Base-by-base conservation (phyloP, 345 rosid genomes). In the Populus deltoides region DNA sequence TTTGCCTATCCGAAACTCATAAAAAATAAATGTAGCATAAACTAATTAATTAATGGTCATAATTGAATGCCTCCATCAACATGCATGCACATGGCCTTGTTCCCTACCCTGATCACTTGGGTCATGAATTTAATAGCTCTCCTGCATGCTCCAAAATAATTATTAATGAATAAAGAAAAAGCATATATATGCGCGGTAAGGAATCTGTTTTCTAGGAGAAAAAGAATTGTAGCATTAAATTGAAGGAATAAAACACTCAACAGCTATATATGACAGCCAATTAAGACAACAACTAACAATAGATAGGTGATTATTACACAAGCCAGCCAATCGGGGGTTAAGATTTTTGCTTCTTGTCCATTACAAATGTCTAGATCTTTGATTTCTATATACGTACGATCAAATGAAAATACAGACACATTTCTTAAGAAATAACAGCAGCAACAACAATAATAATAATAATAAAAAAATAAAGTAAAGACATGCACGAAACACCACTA, bases 81-180 rank as follows among this genome's bases (percentile, higher is more conserved):
- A 79, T 77, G 85, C 83, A 79, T 77, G 85, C 92, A 90, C 92
- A 89, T 90, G 93, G 85, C 69, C 81, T 25, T 89, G 94, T 83
- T 89, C 91, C 90, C 94, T 35, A 73, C 36, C 69, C 68, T 36
- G n/a, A n/a, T n/a, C 81, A 31, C 25, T 73, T 63, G 75, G 76
- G 62, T 33, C 81, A 11, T 66, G 13, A 36, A 78, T 75, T 82
- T 35, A 51, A 63, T 41, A 55, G 22, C 18, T 41, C 71, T 62
- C 13, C 67, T 29, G 5, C 13, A 51, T 29, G 5, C 13, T 59
- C 36, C 45, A 53, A 25, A 66, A 35, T 68, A 76, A 41, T 8
- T 16, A 25, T 35, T 16, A 31, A 65, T 25, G 35, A 24, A 8
- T 8, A 17, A 75, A 61, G 36, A 33, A 49, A 31, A 62, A 5